phyloP scores from a whole-genome alignment of 2,329 filamentous ascomycete genomes.

The Apiospora pterosperma region DNA sequence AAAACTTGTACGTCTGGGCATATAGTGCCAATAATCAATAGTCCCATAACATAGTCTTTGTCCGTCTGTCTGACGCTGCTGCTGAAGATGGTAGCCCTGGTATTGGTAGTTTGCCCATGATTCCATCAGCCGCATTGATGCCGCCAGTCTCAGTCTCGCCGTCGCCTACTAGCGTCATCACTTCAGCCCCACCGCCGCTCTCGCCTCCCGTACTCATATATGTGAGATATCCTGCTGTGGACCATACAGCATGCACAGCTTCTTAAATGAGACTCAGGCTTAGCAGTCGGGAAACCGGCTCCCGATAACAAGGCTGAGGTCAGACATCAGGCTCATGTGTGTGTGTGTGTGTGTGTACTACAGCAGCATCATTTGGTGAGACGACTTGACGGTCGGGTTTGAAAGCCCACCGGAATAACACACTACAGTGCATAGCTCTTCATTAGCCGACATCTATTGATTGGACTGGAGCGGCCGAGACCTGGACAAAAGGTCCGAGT shows the following conservation, averaged over 20 bases:
- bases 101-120: not conserved
- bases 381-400: not conserved
- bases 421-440: not conserved
- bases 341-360: too few species aligned
- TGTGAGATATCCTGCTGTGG: not conserved
- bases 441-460: not conserved
- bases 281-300: not conserved
- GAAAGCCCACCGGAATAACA: not conserved
- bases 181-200: not conserved
- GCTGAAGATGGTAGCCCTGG: too few species aligned
- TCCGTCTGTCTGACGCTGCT: not conserved
- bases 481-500: not conserved
- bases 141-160: not conserved
- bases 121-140: not conserved
- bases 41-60: not conserved
- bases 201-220: not conserved
- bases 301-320: not conserved
- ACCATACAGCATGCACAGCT: not conserved
- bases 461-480: slow-evolving; percentile 1
- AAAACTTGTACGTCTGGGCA: not conserved
- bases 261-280: not conserved
- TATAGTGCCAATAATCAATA: not conserved
- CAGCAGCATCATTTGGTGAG: not conserved
- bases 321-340: not conserved
- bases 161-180: not conserved